Percentiles rank a stretch among this genome's conserved stretches.
phyloP scores from a whole-genome alignment of 768 basidiomycete genomes.

The Candolleomyces eurysporus region DNA sequence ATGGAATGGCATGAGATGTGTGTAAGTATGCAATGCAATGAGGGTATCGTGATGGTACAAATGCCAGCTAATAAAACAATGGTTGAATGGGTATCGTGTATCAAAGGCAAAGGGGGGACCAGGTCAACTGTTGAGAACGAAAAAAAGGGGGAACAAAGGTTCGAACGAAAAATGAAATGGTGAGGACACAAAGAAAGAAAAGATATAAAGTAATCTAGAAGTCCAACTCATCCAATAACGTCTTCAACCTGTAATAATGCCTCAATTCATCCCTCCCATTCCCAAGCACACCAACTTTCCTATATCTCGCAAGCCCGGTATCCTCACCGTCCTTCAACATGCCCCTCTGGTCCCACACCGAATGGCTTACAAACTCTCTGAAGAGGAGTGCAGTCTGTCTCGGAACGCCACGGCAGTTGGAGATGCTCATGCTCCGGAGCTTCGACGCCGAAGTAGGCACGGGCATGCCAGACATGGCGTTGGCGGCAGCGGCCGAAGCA shows the following conservation, averaged over 20 bases:
- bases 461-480: too few species aligned
- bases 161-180: background rate
- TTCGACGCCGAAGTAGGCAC: conserved; percentile 9
- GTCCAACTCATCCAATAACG: conserved; percentile 26
- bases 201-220: conserved; percentile 9
- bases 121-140: too few species aligned
- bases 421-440: conserved; percentile 35
- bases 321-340: conserved; percentile 10
- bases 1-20: too few species aligned
- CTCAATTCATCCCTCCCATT: conserved; percentile 15
- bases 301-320: background rate
- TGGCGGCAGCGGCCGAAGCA: background rate
- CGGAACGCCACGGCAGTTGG: conserved; percentile 29
- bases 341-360: conserved; percentile 33
- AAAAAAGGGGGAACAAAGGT: background rate
- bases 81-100: too few species aligned
- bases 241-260: conserved; percentile 34
- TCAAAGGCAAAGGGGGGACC: too few species aligned
- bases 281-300: conserved; percentile 13
- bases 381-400: conserved; percentile 23
- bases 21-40: too few species aligned
- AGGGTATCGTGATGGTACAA: too few species aligned
- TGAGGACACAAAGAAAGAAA: background rate
- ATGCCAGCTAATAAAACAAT: too few species aligned
- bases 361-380: conserved; percentile 26